Conservation (phyloP, 495 filamentous ascomycete genomes). For the Penicillium chermesinum region DNA sequence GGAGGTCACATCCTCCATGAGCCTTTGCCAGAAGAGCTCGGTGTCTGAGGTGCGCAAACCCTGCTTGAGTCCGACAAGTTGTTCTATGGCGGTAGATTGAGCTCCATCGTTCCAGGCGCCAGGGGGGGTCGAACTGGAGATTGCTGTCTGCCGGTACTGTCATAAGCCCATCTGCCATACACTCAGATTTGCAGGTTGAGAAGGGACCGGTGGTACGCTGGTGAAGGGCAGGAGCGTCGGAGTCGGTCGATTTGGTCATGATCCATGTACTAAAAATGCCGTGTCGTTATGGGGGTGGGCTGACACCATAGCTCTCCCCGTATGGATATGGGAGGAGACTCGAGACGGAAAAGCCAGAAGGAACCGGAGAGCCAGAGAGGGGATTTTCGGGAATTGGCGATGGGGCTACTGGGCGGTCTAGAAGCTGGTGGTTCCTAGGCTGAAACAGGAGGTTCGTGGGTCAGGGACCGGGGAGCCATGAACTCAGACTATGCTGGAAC, state of each 20-base stretch:
- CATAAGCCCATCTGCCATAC: slow-evolving; percentile 36
- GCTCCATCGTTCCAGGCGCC: slow-evolving; percentile 52
- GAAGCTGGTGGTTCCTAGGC: slow-evolving; percentile 11
- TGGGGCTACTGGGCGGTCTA: slow-evolving; percentile 26
- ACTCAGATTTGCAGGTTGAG: slow-evolving; percentile 40
- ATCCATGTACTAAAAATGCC: slow-evolving; percentile 12
- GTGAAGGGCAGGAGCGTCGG: slow-evolving; percentile 31
- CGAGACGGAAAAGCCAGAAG: not conserved
- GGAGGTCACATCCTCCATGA: slow-evolving; percentile 62
- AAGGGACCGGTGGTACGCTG: slow-evolving; percentile 29
- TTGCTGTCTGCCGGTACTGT: slow-evolving; percentile 44
- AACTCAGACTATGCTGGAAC: no score
- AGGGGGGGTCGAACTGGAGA: slow-evolving; percentile 43
- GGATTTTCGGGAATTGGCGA: slow-evolving; percentile 22
- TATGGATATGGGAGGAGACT: not conserved
- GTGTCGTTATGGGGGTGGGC: slow-evolving; percentile 13
- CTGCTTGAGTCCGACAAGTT: slow-evolving; percentile 58
- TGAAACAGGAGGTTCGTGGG: slow-evolving; percentile 22
- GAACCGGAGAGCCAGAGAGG: slow-evolving; percentile 9
- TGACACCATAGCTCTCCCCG: slow-evolving; percentile 29
- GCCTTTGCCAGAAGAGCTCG: slow-evolving; percentile 60
- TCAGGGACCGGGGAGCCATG: slow-evolving; percentile 11
- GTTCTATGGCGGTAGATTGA: slow-evolving; percentile 60
- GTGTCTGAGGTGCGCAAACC: slow-evolving; percentile 49
- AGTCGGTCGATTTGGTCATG: slow-evolving; percentile 37